These are phyloP conservation scores for Cyberlindnera euphorbiiphila DNA, from an alignment of 805 yeast species.

Conservation along the genomic window DNA sequence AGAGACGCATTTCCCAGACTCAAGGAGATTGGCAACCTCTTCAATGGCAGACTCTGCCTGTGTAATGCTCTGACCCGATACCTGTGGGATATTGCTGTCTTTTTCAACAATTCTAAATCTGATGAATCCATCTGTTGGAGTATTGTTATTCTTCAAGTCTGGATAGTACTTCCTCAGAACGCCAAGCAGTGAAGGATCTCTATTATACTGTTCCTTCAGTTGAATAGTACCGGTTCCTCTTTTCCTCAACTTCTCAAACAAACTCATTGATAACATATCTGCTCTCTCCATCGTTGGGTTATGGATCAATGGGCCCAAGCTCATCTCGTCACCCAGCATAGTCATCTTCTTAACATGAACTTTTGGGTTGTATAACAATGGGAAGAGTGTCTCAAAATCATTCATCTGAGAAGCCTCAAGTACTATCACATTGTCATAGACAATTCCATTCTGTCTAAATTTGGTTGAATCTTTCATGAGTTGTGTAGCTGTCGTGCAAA, in stretches of 20 bases:
- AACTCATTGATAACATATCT: conserved; percentile 22
- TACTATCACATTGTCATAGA: conserved; percentile 31
- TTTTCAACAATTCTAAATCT: conserved; percentile 31
- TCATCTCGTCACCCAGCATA: conserved; percentile 34
- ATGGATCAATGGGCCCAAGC: conserved; percentile 24
- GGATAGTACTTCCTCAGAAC: conserved; percentile 3
- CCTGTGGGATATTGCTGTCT: too few species aligned
- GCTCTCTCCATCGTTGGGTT: conserved; percentile 11
- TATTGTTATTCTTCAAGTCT: neutral
- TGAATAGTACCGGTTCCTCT: conserved; percentile 15
- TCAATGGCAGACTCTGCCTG: conserved; percentile 48
- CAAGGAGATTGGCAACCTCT: conserved; percentile 43
- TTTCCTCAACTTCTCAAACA: conserved; percentile 26
- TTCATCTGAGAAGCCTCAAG: conserved; percentile 33
- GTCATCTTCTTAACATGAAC: conserved; percentile 26
- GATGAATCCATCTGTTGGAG: conserved; percentile 22
- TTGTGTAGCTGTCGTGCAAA: conserved; percentile 27
- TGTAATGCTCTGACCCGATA: conserved; percentile 36
- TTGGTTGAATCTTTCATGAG: conserved; percentile 11
- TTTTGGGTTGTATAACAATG: conserved; percentile 22
- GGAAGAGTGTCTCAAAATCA: conserved; percentile 31
- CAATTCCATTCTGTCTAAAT: conserved; percentile 2
- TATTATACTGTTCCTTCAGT: neutral
- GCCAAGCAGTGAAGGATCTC: neutral
- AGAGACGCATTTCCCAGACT: conserved; percentile 32